Percentiles rank a stretch among this genome's conserved stretches.
Evolutionary conservation across 257 asterid species (phyloP).

Genomic region (Handroanthus guayacan): DNA sequence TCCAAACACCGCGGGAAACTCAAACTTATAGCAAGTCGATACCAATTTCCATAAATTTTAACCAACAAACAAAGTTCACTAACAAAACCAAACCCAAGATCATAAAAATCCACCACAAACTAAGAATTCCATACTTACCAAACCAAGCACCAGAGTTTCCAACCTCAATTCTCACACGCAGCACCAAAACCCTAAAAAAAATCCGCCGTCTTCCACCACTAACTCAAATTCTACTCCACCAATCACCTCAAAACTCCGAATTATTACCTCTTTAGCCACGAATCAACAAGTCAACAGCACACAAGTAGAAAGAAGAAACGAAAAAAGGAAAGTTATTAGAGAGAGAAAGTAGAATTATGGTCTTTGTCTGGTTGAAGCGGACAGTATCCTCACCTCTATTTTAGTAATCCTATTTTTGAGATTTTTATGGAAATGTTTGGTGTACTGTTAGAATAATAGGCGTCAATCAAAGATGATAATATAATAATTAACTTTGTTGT

Average conservation of each 20-base stretch:
- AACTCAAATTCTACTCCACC: neutral
- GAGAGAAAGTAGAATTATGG: constrained; percentile 17
- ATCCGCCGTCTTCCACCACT: neutral
- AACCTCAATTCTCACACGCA: neutral
- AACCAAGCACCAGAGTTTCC: neutral
- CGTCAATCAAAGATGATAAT: neutral
- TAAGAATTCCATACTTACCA: constrained; percentile 24
- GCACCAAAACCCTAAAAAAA: constrained; percentile 23
- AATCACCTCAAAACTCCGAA: neutral
- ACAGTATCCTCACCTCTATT: neutral
- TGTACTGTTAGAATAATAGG: neutral
- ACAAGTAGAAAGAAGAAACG: neutral
- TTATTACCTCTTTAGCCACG: neutral
- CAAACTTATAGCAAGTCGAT: neutral
- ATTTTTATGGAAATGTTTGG: neutral
- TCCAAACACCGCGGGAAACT: neutral
- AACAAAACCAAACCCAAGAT: neutral
- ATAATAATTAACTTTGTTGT: no score
- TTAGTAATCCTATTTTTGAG: neutral
- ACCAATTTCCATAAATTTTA: neutral
- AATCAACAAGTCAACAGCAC: neutral
- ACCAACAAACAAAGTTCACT: neutral
- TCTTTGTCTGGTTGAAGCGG: constrained; percentile 14
- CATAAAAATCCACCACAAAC: neutral
- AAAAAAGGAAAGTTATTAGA: neutral